Conservation (phyloP, 2,329 filamentous ascomycete species). For the Penicillium occitanis region DNA sequence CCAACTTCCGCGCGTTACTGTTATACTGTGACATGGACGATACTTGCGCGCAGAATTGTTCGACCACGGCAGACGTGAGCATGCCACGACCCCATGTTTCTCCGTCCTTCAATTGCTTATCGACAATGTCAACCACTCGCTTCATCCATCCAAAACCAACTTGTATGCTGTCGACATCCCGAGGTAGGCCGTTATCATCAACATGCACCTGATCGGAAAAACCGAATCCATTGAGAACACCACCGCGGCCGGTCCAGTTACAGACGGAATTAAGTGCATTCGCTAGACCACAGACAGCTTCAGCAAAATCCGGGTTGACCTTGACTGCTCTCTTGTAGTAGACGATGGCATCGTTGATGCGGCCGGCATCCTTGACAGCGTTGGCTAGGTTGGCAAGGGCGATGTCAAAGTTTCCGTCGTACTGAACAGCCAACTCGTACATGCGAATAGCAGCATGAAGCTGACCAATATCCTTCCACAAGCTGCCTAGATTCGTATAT, state of each 20-base stretch:
- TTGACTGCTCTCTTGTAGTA: conserved; percentile 89
- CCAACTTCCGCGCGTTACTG: conserved; percentile 32
- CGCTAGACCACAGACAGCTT: conserved; percentile 92
- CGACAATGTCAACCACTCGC: conserved; percentile 85
- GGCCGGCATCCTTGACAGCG: conserved; percentile 93
- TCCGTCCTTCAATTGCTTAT: conserved; percentile 81
- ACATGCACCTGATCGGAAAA: conserved; percentile 91
- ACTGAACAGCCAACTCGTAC: conserved; percentile 92
- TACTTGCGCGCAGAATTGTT: conserved; percentile 53
- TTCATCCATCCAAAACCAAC: conserved; percentile 78
- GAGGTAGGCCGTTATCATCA: conserved; percentile 75
- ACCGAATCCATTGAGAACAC: conserved; percentile 71
- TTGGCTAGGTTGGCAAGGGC: conserved; percentile 95
- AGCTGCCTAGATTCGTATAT: conserved; percentile 91
- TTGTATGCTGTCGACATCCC: conserved; percentile 66
- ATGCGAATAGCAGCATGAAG: conserved; percentile 88
- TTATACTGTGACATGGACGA: conserved; percentile 34
- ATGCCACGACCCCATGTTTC: conserved; percentile 79
- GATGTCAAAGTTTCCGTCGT: conserved; percentile 94
- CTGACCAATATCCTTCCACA: conserved; percentile 95
- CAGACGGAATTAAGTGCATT: conserved; percentile 97
- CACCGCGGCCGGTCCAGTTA: conserved; percentile 87
- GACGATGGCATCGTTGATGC: conserved; percentile 83
- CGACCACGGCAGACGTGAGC: conserved; percentile 58
- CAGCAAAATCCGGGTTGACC: conserved; percentile 93